Evolutionary conservation across 2,329 filamentous ascomycete species (phyloP).

Genomic region (Ciborinia camelliae): DNA sequence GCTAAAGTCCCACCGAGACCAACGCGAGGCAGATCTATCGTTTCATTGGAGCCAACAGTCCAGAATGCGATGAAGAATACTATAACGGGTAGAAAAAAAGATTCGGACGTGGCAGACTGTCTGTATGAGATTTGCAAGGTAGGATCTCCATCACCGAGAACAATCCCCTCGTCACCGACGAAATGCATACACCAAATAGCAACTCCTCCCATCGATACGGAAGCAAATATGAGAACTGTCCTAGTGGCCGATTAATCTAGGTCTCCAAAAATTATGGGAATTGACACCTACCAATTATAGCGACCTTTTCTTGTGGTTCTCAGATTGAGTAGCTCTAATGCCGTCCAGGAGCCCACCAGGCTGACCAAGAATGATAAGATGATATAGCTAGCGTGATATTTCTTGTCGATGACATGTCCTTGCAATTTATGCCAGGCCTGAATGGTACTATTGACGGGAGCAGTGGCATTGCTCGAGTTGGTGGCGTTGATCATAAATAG

Average conservation of each 20-base stretch:
- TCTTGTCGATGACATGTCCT: conserved; percentile 25
- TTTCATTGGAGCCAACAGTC: conserved; percentile 59
- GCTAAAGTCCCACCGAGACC: conserved; percentile 63
- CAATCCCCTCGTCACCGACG: conserved; percentile 76
- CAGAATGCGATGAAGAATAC: conserved; percentile 72
- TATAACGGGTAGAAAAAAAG: conserved; percentile 74
- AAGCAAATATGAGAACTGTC: conserved; percentile 60
- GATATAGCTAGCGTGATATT: conserved; percentile 55
- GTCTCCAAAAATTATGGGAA: background rate
- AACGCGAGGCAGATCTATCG: conserved; percentile 56
- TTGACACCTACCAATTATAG: conserved; percentile 60
- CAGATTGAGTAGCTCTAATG: conserved; percentile 76
- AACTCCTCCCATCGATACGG: conserved; percentile 70
- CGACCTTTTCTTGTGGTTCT: conserved; percentile 65
- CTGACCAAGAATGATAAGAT: conserved; percentile 67
- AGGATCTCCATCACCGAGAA: conserved; percentile 59
- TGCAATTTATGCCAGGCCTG: conserved; percentile 20
- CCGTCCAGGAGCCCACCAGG: conserved; percentile 71
- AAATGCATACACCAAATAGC: conserved; percentile 79
- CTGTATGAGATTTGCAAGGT: conserved; percentile 72
- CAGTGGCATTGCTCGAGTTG: conserved; percentile 14
- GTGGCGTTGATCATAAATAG: conserved; percentile 17
- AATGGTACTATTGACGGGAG: conserved; percentile 2
- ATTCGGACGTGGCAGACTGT: conserved; percentile 66
- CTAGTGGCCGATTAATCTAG: conserved; percentile 39